Percentiles rank a stretch among this genome's conserved stretches.
phyloP scores from a whole-genome alignment of 331 rosid species.

The Saraca asoca region DNA sequence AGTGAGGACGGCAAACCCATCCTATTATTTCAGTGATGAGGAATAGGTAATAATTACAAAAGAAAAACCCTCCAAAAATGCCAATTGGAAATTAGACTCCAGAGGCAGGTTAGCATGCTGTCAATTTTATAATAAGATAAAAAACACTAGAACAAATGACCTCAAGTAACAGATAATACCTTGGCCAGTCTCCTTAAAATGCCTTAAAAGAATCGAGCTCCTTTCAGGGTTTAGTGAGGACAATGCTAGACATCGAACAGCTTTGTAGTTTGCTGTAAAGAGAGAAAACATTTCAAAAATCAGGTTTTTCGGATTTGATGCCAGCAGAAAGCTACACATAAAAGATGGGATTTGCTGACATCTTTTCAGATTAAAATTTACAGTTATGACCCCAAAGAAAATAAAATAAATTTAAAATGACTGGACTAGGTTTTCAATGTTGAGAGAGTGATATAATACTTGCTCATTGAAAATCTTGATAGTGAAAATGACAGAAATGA shows the following conservation, averaged over 20 bases:
- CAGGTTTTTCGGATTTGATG: slow-evolving; percentile 3
- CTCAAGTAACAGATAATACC: slow-evolving; percentile 50
- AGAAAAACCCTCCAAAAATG: slow-evolving; percentile 13
- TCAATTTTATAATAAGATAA: slow-evolving; percentile 12
- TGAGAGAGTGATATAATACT: slow-evolving; percentile 11
- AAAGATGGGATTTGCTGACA: not conserved
- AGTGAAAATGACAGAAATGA: not conserved
- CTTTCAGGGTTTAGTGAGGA: slow-evolving; percentile 81
- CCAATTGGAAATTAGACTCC: slow-evolving; percentile 5
- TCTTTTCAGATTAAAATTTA: no score
- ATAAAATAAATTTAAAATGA: slow-evolving; percentile 5
- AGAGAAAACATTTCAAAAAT: not conserved
- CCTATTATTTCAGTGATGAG: no score
- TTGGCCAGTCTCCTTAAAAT: slow-evolving; percentile 66
- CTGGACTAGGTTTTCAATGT: not conserved
- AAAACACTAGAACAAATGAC: not conserved
- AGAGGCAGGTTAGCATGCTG: slow-evolving; percentile 9
- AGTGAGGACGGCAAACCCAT: slow-evolving; percentile 13
- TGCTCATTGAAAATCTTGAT: slow-evolving; percentile 4
- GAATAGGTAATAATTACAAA: not conserved
- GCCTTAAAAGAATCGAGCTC: slow-evolving; percentile 72
- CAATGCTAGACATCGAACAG: slow-evolving; percentile 82
- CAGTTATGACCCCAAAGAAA: slow-evolving; percentile 13
- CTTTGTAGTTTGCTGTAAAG: slow-evolving; percentile 81
- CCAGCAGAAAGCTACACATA: not conserved